Evolutionary conservation across 1,139 yeast species (phyloP), one percentile per base, ranked within the genome.

Genomic region (Taiozyma onychis): DNA sequence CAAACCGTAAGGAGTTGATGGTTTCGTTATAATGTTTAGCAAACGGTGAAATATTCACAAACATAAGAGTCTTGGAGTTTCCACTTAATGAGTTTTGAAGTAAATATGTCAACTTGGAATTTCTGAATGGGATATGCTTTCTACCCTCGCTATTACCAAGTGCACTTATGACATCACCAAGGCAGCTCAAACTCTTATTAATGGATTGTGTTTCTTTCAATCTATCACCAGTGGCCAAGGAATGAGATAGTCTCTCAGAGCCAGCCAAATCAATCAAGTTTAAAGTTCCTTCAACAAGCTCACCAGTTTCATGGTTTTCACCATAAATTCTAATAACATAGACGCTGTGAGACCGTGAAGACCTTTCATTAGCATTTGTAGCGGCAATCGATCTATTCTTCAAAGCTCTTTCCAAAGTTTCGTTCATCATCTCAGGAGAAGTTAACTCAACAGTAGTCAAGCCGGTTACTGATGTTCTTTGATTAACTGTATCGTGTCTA

Each of bases 81-180:
- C 97, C 97, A 2, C 88, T 83, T 43, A 93, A 72, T 43, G 97
- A 89, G 63, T 88, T 82, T 61, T 90, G 95, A 54, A 93, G 72
- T 18, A 91, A 70, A 63, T 88, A 88, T 0, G 99, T 93, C 59
- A 93, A 72, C 66, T 71, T 76, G 30, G 84, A 75, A 62, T 80
- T 79, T 50, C 87, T 66, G 62, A 76, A 81, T 1, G 86, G 86
- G 14, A 80, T 66, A 55, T 80, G 84, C 48, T 62, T 68, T 21
- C 61, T 45, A 37, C 59, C 55, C 16, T 62, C 66, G 5, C 58
- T 53, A 27, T 66, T 63, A 8, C 83, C 83, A 45, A 95, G 73
- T 1, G 96, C 83, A 56, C 81, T 75, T 7, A 93, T 90, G 2
- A 95, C 99, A 67, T 91, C 97, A 0, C 97, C 97, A 28, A 93